phyloP scores from a whole-genome alignment of 169 alveolate species.

The Plasmodium berghei region DNA sequence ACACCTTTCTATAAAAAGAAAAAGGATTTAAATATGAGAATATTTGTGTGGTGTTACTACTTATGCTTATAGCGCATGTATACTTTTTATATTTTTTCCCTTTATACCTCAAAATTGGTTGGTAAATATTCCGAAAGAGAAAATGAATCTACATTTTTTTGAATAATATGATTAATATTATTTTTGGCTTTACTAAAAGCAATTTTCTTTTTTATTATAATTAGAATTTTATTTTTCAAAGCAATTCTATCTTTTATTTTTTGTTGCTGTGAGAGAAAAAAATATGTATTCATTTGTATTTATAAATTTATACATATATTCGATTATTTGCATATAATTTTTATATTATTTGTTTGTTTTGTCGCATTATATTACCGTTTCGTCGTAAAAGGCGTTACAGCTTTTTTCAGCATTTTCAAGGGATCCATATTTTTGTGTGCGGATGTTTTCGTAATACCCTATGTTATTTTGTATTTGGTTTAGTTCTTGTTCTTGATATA shows the following conservation, averaged over 20 bases:
- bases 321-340: neutral
- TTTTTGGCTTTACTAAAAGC: conserved; percentile 64
- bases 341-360: neutral
- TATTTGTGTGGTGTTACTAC: neutral
- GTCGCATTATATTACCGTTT: conserved; percentile 25
- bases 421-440: conserved; percentile 33
- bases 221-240: conserved; percentile 54
- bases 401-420: conserved; percentile 31
- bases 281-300: neutral
- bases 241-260: conserved; percentile 51
- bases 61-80: neutral
- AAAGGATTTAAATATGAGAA: neutral
- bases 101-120: conserved; percentile 41
- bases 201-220: conserved; percentile 59
- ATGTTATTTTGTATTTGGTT: conserved; percentile 23
- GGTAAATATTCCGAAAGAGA: conserved; percentile 22
- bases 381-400: conserved; percentile 30
- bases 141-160: conserved; percentile 55
- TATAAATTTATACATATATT: conserved; percentile 1
- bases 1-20: conserved; percentile 26
- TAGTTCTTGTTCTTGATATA: conserved; percentile 47
- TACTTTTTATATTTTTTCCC: neutral
- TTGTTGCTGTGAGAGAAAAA: conserved; percentile 12
- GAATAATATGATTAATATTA: conserved; percentile 40
- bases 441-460: conserved; percentile 49